Percentiles rank a stretch among this genome's conserved stretches.
Conservation (phyloP, 352 stramenopile species). For the Phytophthora europaea region DNA sequence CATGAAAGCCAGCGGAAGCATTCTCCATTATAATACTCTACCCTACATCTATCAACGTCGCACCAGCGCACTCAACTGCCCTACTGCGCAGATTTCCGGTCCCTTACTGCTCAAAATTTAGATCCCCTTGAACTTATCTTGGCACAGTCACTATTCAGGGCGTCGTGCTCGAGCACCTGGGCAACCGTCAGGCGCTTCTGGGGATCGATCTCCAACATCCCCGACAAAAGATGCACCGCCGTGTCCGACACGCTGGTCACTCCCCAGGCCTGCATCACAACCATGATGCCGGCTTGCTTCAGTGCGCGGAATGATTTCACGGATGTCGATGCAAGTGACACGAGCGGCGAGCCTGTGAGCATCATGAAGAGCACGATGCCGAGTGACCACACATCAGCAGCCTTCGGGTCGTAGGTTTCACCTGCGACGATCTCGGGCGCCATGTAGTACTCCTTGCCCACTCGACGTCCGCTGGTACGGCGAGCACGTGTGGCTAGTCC, state of each 20-base stretch:
- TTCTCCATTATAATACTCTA: not conserved
- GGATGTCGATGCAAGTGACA: conserved; percentile 37
- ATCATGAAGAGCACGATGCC: conserved; percentile 88
- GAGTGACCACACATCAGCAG: conserved; percentile 85
- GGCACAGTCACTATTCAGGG: conserved; percentile 6
- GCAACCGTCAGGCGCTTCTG: conserved; percentile 36
- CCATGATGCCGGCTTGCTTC: conserved; percentile 35
- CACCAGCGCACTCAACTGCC: not conserved
- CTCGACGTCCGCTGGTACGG: conserved; percentile 22
- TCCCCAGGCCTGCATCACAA: conserved; percentile 43
- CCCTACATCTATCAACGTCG: not conserved
- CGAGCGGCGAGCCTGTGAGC: conserved; percentile 61
- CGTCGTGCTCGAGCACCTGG: conserved; percentile 29
- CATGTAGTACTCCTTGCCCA: conserved; percentile 71
- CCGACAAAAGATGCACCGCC: conserved; percentile 32
- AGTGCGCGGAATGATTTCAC: conserved; percentile 46
- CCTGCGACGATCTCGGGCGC: conserved; percentile 55
- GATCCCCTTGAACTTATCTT: no score
- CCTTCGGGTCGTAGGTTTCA: conserved; percentile 50
- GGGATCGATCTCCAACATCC: conserved; percentile 42
- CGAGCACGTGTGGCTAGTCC: conserved; percentile 43
- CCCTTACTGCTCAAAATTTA: not conserved
- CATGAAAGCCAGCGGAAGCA: not conserved
- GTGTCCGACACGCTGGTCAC: conserved; percentile 32
- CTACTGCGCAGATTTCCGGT: not conserved